These are phyloP conservation scores for Micromonas commoda DNA, from an alignment of 139 green algal genomes.

Conservation along the genomic window DNA sequence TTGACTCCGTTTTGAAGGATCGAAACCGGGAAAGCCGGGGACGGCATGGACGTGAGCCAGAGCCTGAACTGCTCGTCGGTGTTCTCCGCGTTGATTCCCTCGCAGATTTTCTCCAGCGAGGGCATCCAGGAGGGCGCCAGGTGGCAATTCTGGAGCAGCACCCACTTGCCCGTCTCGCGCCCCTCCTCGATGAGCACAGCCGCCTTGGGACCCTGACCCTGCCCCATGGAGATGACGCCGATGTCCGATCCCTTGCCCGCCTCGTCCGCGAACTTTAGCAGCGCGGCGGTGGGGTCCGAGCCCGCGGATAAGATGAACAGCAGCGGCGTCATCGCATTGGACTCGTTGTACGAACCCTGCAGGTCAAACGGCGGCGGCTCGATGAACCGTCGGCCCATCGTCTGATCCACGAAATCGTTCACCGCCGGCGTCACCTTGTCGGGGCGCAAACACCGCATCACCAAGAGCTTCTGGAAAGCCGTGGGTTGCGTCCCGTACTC, in stretches of 20 bases:
- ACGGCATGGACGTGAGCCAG: slow-evolving; percentile 68
- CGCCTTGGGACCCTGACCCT: slow-evolving; percentile 42
- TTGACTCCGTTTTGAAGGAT: slow-evolving; percentile 68
- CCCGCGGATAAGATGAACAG: slow-evolving; percentile 41
- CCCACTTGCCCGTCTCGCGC: slow-evolving; percentile 31
- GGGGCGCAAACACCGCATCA: slow-evolving; percentile 37
- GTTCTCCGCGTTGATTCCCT: slow-evolving; percentile 34
- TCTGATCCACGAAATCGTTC: slow-evolving; percentile 29
- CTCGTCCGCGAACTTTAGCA: slow-evolving; percentile 43
- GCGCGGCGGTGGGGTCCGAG: slow-evolving; percentile 38
- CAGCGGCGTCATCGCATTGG: slow-evolving; percentile 24
- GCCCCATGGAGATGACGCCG: slow-evolving; percentile 36
- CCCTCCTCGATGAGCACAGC: slow-evolving; percentile 36
- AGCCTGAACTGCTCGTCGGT: slow-evolving; percentile 51
- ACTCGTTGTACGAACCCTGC: slow-evolving; percentile 32
- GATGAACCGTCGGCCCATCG: slow-evolving; percentile 30
- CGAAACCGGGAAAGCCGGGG: slow-evolving; percentile 58
- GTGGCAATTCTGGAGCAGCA: slow-evolving; percentile 49
- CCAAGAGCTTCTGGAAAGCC: slow-evolving; percentile 32
- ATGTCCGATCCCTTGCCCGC: slow-evolving; percentile 27
- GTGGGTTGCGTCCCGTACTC: not conserved
- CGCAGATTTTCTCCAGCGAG: slow-evolving; percentile 43
- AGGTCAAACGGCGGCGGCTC: slow-evolving; percentile 41
- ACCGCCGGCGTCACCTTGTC: slow-evolving; percentile 40
- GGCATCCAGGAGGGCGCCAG: slow-evolving; percentile 45